Base-by-base conservation (phyloP, 352 stramenopile genomes). In the Thraustotheca clavata region DNA sequence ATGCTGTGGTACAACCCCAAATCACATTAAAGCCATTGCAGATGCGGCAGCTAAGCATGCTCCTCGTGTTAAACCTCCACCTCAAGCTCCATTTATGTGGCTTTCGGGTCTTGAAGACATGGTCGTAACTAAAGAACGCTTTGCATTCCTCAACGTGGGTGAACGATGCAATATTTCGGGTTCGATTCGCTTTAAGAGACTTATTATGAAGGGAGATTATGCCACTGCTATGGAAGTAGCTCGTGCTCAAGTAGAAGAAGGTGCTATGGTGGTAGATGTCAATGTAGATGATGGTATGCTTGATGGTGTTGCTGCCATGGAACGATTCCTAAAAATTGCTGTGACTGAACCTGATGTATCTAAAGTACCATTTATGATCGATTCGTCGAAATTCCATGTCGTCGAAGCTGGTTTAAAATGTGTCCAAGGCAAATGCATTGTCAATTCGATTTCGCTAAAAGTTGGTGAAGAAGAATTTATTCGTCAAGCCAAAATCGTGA, bases 201-300 rank as follows among this genome's bases (percentile, higher is more conserved):
- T 98, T 22, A 98, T 98, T 72, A 88, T 98, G 79, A 86, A 87
- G 40, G 91, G 94, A 24, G 88, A 98, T 68, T 98, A 98, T 71
- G 86, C 71, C 57, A 88, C 88, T 62, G 92, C 91, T 22, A 98
- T 98, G 94, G 93, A 98, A 54, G 96, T 98, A 71, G 95, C 95
- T 4, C 96, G 96, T 65, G 83, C 97, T 61, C 95, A 98, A 71
- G 93, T 98, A 6, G 95, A 97, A 63, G 95, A 98, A 69, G 95
- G 95, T 49, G 95, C 95, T 26, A 96, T 98, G 82, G 93, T 98
- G 9, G 96, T 98, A 71, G 94, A 98, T 74, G 96, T 98, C 67
- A 98, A 98, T 75, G 90, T 98, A n/a, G 95, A 98, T 70, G 95
- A 98, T 70, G 95, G 95, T 67, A 96, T 98, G 77, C 73, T 98